Base-by-base conservation (phyloP, 2,329 filamentous ascomycete genomes). In the Plenodomus tracheiphilus region DNA sequence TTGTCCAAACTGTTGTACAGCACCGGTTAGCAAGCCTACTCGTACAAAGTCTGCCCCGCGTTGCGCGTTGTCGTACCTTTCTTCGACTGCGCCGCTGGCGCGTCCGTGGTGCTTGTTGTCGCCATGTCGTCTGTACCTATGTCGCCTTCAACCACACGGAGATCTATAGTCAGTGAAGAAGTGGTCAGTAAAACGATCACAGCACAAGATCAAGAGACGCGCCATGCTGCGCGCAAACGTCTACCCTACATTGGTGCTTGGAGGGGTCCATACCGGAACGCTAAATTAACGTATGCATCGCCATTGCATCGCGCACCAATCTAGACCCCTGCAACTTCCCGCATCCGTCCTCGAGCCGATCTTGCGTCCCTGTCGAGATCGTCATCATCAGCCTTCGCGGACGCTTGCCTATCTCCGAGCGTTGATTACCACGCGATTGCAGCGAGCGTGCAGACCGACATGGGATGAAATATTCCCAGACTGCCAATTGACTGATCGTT, bases 1-100 rank as follows among this genome's bases (percentile, higher is more conserved):
- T 89, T 21, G 89, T 90, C 90, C 90, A 96, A 69, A 94, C 90
- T 89, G 42, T 28, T 6, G 19, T n/a, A 10, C 22, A 42, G 28
- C 6, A 15, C 13, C 15, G 28, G 11, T 32, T 11, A 32, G 28
- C 11, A 32, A 6, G 22, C 6, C 6, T 25, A 15, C 28, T 10
- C 28, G 28, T 10, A 15, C 13, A 15, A 32, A 32, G 37, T 32
- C 49, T 43, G 70, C 39, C 28, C 16, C 35, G 16, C 16, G 8
- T 36, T 9, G 35, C 16, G 16, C 16, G 16, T 17, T 18, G 35
- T 18, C n/a, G 34, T 49, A 66, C 74, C 74, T 70, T 70, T 74
- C 55, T 69, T 74, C 16, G 72, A 69, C 28, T 66, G 54, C 8
- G 71, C 63, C 4, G 59, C 64, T 39, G 59, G 59, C 9, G 55